Evolutionary conservation across 2,329 filamentous ascomycete species (phyloP).

Genomic region (Metarhizium guizhouense): DNA sequence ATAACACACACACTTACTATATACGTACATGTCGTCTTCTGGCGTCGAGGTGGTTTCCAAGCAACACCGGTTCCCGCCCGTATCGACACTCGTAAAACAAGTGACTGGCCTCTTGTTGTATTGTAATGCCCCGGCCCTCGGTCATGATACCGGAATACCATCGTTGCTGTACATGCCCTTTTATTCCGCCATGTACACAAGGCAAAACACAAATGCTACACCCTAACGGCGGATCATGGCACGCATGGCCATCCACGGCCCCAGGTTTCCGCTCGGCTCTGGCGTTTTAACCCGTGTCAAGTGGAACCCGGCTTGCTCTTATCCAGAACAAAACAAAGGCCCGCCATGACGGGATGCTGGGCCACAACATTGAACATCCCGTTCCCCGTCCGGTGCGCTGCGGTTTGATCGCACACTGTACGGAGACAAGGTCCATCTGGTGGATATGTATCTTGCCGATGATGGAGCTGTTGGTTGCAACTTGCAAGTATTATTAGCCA

Average conservation of each 20-base stretch:
- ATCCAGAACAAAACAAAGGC: not conserved
- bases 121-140: no score
- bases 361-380: conserved; percentile 3
- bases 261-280: not conserved
- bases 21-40: no score
- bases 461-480: not conserved
- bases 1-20: no score
- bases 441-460: not conserved
- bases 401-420: not conserved
- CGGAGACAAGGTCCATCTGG: not conserved
- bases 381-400: conserved; percentile 1
- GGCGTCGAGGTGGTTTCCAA: no score
- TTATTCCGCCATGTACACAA: no score
- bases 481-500: not conserved
- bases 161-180: no score
- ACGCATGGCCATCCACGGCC: not conserved
- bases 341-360: not conserved
- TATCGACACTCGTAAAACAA: no score
- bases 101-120: no score
- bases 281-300: not conserved
- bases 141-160: no score
- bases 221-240: not conserved
- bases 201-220: no score
- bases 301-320: not conserved
- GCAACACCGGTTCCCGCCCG: no score